Evolutionary conservation across 1,284 basidiomycete species (phyloP).

Genomic region (Pholiota adiposa): DNA sequence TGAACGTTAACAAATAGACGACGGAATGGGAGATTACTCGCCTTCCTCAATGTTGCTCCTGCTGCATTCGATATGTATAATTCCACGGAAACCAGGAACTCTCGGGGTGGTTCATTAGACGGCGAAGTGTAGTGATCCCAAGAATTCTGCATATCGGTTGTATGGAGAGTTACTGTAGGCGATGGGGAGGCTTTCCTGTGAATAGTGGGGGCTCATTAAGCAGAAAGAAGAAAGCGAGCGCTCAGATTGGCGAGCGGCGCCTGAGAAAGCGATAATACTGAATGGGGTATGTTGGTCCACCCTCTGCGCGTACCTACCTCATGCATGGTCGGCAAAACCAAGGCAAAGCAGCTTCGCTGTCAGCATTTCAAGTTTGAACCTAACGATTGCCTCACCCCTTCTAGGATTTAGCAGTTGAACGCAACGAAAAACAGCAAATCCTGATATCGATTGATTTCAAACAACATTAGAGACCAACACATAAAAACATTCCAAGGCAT

Average conservation of each 20-base stretch:
- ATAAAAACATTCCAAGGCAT: not conserved
- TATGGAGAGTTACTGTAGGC: slow-evolving; percentile 1
- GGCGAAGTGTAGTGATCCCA: slow-evolving; percentile 22
- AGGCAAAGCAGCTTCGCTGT: not conserved
- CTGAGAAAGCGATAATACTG: slow-evolving; percentile 21
- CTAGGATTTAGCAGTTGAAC: too few relatives aligned
- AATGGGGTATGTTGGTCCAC: slow-evolving; percentile 13
- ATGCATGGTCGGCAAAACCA: slow-evolving; percentile 2
- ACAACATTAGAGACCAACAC: not conserved
- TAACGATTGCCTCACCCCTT: not conserved
- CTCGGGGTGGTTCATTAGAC: slow-evolving; percentile 28
- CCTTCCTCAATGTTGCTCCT: slow-evolving; percentile 60
- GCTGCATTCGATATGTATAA: slow-evolving; percentile 66
- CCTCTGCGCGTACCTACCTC: slow-evolving; percentile 2
- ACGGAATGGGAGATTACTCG: slow-evolving; percentile 29
- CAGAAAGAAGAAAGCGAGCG: slow-evolving; percentile 19
- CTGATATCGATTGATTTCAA: not conserved
- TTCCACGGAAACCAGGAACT: slow-evolving; percentile 59
- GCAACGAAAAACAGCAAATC: not conserved
- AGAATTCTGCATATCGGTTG: slow-evolving; percentile 28
- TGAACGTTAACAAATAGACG: not conserved
- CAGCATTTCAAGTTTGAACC: slow-evolving; percentile 1
- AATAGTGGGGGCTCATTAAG: slow-evolving; percentile 16
- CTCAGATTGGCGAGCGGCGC: slow-evolving; percentile 18
- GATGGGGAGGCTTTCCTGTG: slow-evolving; percentile 13